These are phyloP conservation scores for Nannochloris sp. DNA, from an alignment of 139 green algal genomes.

Conservation along the genomic window DNA sequence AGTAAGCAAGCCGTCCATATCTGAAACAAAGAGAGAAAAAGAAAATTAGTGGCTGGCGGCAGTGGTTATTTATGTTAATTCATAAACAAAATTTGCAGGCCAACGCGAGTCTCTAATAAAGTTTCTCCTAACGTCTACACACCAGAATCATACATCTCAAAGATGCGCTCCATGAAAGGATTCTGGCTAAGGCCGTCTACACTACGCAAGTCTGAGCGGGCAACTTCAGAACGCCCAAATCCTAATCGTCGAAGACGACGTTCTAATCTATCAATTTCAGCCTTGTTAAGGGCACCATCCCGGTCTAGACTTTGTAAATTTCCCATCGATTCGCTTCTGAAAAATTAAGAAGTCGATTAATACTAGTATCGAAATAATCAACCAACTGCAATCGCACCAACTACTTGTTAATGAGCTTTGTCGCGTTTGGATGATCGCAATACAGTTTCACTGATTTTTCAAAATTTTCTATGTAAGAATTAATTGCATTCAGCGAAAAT, in stretches of 20 bases:
- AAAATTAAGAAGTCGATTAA: too few relatives aligned
- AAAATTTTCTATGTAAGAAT: not conserved
- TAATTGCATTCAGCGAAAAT: not conserved
- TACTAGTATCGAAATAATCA: too few relatives aligned
- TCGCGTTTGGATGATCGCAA: too few relatives aligned
- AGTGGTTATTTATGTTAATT: too few relatives aligned
- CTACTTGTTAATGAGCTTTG: too few relatives aligned
- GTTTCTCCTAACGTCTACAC: too few relatives aligned
- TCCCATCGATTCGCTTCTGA: conserved; percentile 7
- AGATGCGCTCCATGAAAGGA: conserved; percentile 34
- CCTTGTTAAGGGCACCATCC: conserved; percentile 11
- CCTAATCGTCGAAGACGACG: conserved; percentile 25
- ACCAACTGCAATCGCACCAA: too few relatives aligned
- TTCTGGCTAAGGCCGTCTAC: conserved; percentile 34
- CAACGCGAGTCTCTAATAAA: too few relatives aligned
- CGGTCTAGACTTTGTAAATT: conserved; percentile 19
- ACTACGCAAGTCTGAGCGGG: conserved; percentile 22
- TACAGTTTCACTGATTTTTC: not conserved
- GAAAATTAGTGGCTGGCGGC: not conserved
- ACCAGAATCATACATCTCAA: conserved; percentile 37
- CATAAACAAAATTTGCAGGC: too few relatives aligned
- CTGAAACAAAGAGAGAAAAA: not conserved
- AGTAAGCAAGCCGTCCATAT: not conserved
- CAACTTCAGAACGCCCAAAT: conserved; percentile 19
- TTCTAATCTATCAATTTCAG: conserved; percentile 32